A percentile compares a stretch with the other conserved stretches of the same genome.
Conservation (phyloP, 306 rosid species). For the Ochetophila trinervis region DNA sequence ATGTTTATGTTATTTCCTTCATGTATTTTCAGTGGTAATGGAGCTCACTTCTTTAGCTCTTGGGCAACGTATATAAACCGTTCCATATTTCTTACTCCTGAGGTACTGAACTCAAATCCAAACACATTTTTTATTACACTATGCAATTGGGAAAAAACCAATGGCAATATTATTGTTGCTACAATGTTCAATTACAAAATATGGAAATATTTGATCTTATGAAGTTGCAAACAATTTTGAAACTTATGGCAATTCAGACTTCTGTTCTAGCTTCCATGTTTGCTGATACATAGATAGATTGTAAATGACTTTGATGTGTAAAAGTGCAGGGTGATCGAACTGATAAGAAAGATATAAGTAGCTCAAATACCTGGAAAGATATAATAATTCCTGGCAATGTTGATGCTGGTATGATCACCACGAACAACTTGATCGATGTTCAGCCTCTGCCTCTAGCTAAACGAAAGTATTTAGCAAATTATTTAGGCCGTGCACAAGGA, state of each 20-base stretch:
- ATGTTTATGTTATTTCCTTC: slow-evolving; percentile 1
- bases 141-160: no score
- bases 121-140: neutral
- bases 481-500: slow-evolving; percentile 96
- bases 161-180: no score
- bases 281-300: neutral
- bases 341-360: slow-evolving; percentile 84
- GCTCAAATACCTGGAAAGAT: slow-evolving; percentile 97
- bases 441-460: slow-evolving; percentile 79
- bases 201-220: no score
- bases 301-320: slow-evolving; percentile 23
- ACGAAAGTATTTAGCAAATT: slow-evolving; percentile 80
- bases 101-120: slow-evolving; percentile 47
- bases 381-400: slow-evolving; percentile 94
- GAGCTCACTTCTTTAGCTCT: slow-evolving; percentile 93
- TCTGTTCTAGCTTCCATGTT: neutral
- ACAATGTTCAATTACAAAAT: no score
- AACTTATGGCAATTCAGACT: no score
- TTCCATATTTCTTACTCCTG: slow-evolving; percentile 88
- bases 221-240: no score
- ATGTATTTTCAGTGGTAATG: slow-evolving; percentile 71
- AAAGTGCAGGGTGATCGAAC: slow-evolving; percentile 86
- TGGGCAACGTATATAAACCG: slow-evolving; percentile 86
- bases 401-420: slow-evolving; percentile 81
- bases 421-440: slow-evolving; percentile 36